A percentile compares a stretch with the other conserved stretches of the same genome.
These are phyloP conservation scores for Pythium pyrilobum DNA, from an alignment of 352 stramenopile genomes.

Conservation along the genomic window DNA sequence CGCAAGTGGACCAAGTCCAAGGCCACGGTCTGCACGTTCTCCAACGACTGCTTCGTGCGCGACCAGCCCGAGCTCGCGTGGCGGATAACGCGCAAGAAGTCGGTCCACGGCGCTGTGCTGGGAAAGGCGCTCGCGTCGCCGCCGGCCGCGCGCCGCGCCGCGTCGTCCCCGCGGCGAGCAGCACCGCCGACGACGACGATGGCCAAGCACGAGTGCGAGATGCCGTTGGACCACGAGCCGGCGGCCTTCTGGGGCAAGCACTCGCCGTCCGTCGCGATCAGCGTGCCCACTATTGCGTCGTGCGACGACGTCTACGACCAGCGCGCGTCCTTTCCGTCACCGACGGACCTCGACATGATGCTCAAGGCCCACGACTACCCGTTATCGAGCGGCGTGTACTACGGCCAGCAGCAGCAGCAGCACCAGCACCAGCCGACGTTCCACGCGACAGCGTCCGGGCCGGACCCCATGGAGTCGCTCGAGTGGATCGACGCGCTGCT, in stretches of 20 bases:
- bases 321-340: background rate
- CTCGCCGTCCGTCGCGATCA: background rate
- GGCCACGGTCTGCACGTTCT: conserved; percentile 73
- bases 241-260: too few relatives aligned
- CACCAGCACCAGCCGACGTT: background rate
- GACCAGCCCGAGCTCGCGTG: conserved; percentile 46
- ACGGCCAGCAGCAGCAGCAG: background rate
- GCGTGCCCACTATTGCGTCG: background rate
- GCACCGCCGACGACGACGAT: background rate
- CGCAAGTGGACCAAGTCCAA: conserved; percentile 87
- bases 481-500: conserved; percentile 3
- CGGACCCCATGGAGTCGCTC: background rate
- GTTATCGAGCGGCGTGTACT: background rate
- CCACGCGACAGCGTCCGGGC: background rate
- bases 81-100: conserved; percentile 56
- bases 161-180: background rate
- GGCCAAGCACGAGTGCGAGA: background rate
- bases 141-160: conserved; percentile 3
- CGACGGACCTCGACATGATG: conserved; percentile 1
- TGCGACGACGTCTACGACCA: background rate
- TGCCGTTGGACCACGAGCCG: too few relatives aligned
- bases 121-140: conserved; percentile 14
- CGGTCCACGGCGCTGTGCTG: background rate
- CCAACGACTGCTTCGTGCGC: conserved; percentile 58
- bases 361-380: background rate